Conservation (phyloP, 2,329 filamentous ascomycete species). For the Penicillium sp. region DNA sequence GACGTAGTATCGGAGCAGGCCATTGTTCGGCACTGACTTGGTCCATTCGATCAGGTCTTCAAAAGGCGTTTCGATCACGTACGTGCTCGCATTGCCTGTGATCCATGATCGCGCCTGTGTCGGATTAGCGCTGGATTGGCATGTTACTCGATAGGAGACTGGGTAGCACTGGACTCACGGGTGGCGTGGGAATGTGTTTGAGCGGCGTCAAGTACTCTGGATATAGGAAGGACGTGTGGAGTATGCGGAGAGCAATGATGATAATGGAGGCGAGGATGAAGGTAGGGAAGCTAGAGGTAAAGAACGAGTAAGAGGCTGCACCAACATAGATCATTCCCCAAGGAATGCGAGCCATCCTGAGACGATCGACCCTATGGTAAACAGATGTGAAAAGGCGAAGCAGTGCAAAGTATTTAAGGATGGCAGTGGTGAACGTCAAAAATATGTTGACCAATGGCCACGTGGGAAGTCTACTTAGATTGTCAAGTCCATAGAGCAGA, state of each 20-base stretch:
- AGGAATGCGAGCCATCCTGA: constrained; percentile 15
- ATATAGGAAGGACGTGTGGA: constrained; percentile 56
- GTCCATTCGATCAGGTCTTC: constrained; percentile 55
- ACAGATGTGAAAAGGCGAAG: background rate
- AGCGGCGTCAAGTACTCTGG: constrained; percentile 64
- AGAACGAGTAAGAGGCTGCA: constrained; percentile 32
- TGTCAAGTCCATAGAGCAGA: background rate
- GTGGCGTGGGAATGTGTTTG: constrained; percentile 60
- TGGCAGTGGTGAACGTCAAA: background rate
- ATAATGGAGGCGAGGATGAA: constrained; percentile 26
- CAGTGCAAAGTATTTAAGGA: background rate
- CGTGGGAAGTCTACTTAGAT: background rate
- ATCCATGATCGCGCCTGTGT: constrained; percentile 47
- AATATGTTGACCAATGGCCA: background rate
- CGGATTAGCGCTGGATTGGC: background rate
- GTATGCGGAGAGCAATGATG: constrained; percentile 27
- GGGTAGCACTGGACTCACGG: constrained; percentile 42
- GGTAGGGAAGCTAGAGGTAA: constrained; percentile 34
- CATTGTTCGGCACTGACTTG: constrained; percentile 67
- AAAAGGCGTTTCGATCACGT: constrained; percentile 48
- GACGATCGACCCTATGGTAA: background rate
- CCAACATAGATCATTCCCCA: constrained; percentile 25
- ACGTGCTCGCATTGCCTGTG: constrained; percentile 50
- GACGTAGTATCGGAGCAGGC: constrained; percentile 69
- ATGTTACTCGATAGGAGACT: background rate